A percentile compares a stretch with the other conserved stretches of the same genome.
These are phyloP conservation scores for Sporisorium reilianum DNA, from an alignment of 1,284 basidiomycete species.

Conservation along the genomic window DNA sequence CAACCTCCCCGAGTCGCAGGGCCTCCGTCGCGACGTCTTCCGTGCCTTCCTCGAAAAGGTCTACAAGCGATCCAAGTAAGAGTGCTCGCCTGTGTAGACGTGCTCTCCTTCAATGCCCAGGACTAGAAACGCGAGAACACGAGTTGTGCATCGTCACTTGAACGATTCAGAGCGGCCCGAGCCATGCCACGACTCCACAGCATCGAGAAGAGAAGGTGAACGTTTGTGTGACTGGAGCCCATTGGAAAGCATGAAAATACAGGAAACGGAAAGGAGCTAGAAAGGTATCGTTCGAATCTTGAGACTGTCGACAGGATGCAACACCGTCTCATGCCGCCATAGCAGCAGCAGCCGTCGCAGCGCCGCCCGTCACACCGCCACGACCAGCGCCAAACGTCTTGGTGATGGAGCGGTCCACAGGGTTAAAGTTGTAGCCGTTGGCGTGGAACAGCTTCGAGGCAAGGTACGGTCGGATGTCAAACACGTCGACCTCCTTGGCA, in stretches of 20 bases:
- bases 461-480: conserved; percentile 87
- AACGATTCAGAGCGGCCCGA: not conserved
- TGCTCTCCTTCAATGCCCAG: not conserved
- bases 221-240: not conserved
- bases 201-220: not conserved
- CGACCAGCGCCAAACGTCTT: conserved; percentile 58
- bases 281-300: not conserved
- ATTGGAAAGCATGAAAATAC: not conserved
- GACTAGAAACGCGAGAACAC: not conserved
- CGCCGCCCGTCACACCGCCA: conserved; percentile 18
- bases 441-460: conserved; percentile 84
- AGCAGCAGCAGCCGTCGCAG: conserved; percentile 20
- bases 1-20: conserved; percentile 56
- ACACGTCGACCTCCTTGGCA: conserved; percentile 92
- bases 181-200: not conserved
- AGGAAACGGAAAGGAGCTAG: not conserved
- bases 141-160: not conserved
- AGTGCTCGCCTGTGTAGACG: not conserved
- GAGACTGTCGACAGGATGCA: not conserved
- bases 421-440: conserved; percentile 81
- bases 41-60: conserved; percentile 88
- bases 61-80: conserved; percentile 75
- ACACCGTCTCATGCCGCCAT: conserved; percentile 22
- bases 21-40: conserved; percentile 83
- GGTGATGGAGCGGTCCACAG: conserved; percentile 57